A percentile compares a stretch with the other conserved stretches of the same genome.
Conservation (phyloP, 768 basidiomycete genomes). For the Russula olivacea region DNA sequence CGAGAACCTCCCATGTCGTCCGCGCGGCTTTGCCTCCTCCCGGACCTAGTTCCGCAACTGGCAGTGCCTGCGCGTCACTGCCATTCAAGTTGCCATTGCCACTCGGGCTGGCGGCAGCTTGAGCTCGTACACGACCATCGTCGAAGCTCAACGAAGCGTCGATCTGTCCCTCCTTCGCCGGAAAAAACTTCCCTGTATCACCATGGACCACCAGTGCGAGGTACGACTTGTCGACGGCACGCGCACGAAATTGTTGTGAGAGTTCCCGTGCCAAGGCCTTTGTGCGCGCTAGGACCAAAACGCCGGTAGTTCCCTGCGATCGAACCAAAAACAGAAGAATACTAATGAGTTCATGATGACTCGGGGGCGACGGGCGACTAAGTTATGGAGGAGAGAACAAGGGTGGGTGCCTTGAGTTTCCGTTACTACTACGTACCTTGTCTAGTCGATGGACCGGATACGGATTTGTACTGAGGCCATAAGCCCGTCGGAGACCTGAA, state of each 20-base stretch:
- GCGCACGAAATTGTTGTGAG: constrained; percentile 21
- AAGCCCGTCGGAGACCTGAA: constrained; percentile 13
- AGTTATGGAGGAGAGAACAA: too few species aligned
- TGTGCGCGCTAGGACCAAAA: constrained; percentile 21
- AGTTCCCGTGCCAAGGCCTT: constrained; percentile 19
- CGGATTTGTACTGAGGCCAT: constrained; percentile 3
- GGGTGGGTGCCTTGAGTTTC: too few species aligned
- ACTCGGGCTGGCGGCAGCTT: background rate
- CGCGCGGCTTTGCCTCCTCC: constrained; percentile 7
- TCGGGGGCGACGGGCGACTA: too few species aligned
- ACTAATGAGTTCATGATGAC: too few species aligned
- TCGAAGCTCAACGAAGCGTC: background rate
- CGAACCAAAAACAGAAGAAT: too few species aligned
- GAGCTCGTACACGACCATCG: constrained; percentile 19
- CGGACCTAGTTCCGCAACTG: too few species aligned
- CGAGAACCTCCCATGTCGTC: constrained; percentile 24
- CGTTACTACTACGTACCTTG: constrained; percentile 22
- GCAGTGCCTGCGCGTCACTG: background rate
- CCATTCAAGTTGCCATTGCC: too few species aligned
- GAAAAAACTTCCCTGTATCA: constrained; percentile 2
- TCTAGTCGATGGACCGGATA: constrained; percentile 26
- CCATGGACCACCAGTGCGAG: constrained; percentile 20
- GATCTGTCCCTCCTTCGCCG: constrained; percentile 7
- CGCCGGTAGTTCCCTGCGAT: constrained; percentile 23
- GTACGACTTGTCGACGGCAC: constrained; percentile 17